Evolutionary conservation across 345 rosid genomes (phyloP).

Genomic region (Durio zibethinus): DNA sequence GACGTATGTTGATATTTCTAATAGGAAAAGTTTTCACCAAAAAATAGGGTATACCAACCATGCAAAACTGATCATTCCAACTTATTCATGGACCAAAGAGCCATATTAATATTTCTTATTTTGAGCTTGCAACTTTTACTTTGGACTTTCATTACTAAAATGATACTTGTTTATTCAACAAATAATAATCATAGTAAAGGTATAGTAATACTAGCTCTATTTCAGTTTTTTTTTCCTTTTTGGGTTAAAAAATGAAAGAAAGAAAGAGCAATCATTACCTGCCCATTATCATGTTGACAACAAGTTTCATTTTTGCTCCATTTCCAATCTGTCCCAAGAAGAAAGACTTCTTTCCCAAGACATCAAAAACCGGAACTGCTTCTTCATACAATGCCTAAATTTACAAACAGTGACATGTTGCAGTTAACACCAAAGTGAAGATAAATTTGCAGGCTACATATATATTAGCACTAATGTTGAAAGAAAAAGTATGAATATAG

Average conservation of each 20-base stretch:
- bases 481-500: not conserved
- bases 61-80: not conserved
- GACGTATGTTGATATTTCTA: not conserved
- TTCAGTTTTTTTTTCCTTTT: not conserved
- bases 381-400: conserved; percentile 64
- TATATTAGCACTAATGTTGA: not conserved
- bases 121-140: not conserved
- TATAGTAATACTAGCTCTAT: not conserved
- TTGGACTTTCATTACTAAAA: not conserved
- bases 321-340: conserved; percentile 86
- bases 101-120: not conserved
- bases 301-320: conserved; percentile 94
- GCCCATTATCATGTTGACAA: conserved; percentile 98
- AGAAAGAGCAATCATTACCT: conserved; percentile 43
- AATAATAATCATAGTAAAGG: not conserved
- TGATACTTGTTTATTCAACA: not conserved
- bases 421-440: conserved; percentile 10
- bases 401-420: not conserved
- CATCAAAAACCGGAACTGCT: conserved; percentile 73
- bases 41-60: not conserved
- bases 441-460: not conserved
- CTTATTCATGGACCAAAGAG: not conserved
- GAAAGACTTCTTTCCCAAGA: conserved; percentile 86
- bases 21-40: not conserved
- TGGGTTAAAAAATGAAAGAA: not conserved